A percentile compares a stretch with the other conserved stretches of the same genome.
Conservation (phyloP, 2,329 filamentous ascomycete genomes). For the Exophiala oligosperma region DNA sequence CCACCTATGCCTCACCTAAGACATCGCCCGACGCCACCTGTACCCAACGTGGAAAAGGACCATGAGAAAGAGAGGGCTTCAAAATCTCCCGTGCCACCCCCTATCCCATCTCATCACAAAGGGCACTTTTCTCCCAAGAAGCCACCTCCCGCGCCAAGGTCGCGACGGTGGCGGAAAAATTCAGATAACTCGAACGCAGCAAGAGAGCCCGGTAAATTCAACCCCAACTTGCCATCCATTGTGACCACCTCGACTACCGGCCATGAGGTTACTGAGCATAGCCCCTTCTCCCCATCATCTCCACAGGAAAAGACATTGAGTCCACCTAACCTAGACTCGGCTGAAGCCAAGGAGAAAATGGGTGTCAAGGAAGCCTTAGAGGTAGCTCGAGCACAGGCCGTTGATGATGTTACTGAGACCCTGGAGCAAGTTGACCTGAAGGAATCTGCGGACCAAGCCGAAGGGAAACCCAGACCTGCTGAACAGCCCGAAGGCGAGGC, state of each 20-base stretch:
- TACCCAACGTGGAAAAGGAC: constrained; percentile 3
- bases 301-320: constrained; percentile 22
- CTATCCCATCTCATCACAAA: constrained; percentile 17
- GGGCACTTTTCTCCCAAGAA: constrained; percentile 21
- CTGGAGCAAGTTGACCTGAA: constrained; percentile 24
- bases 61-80: neutral
- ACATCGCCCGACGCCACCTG: neutral
- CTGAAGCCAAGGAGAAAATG: constrained; percentile 11
- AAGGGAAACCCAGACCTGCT: neutral
- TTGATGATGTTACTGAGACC: constrained; percentile 24
- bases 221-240: constrained; percentile 26
- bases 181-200: constrained; percentile 27
- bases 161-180: constrained; percentile 42
- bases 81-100: constrained; percentile 7
- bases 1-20: neutral
- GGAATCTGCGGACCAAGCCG: neutral
- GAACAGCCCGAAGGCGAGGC: neutral
- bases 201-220: constrained; percentile 28
- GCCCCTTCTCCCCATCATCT: constrained; percentile 24
- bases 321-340: constrained; percentile 12
- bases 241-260: constrained; percentile 20
- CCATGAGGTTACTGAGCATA: constrained; percentile 9
- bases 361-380: constrained; percentile 27
- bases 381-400: constrained; percentile 25
- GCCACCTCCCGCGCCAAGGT: constrained; percentile 36